Conservation (phyloP, 768 basidiomycete species). For the Leccinum arenicola region DNA sequence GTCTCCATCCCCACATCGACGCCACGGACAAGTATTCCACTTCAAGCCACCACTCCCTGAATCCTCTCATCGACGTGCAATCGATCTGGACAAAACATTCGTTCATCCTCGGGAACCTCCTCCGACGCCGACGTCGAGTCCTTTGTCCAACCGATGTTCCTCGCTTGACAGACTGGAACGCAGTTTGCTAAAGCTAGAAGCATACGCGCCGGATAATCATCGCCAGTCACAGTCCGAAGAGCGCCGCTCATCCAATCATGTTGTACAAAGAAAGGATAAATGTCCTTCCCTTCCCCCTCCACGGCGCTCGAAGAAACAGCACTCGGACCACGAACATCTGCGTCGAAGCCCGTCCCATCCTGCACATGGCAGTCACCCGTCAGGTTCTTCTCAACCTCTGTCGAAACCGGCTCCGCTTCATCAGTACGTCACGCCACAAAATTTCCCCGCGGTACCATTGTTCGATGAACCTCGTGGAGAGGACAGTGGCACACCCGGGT, state of each 20-base stretch:
- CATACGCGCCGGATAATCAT: conserved; percentile 26
- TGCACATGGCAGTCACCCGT: conserved; percentile 4
- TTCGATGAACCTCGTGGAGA: not conserved
- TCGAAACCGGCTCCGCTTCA: not conserved
- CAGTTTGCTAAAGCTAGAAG: conserved; percentile 34
- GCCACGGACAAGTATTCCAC: conserved; percentile 29
- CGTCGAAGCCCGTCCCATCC: not conserved
- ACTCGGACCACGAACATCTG: conserved; percentile 4
- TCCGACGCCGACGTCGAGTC: conserved; percentile 16
- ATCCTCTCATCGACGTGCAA: not conserved
- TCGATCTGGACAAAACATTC: conserved; percentile 13
- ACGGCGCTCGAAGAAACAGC: conserved; percentile 12
- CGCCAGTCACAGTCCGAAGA: conserved; percentile 21
- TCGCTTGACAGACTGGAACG: conserved; percentile 33
- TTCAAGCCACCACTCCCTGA: conserved; percentile 4
- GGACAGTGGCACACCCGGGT: conserved; percentile 10
- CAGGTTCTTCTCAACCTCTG: conserved; percentile 7
- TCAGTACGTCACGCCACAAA: not conserved
- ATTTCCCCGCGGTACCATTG: not conserved
- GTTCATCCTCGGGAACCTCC: conserved; percentile 18
- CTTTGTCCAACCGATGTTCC: conserved; percentile 22
- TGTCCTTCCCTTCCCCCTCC: conserved; percentile 23
- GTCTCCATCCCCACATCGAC: conserved; percentile 11
- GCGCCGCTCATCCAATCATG: not conserved
- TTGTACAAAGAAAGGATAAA: conserved; percentile 6